Conservation (phyloP, 768 basidiomycete species). For the Ramaria sp. region DNA sequence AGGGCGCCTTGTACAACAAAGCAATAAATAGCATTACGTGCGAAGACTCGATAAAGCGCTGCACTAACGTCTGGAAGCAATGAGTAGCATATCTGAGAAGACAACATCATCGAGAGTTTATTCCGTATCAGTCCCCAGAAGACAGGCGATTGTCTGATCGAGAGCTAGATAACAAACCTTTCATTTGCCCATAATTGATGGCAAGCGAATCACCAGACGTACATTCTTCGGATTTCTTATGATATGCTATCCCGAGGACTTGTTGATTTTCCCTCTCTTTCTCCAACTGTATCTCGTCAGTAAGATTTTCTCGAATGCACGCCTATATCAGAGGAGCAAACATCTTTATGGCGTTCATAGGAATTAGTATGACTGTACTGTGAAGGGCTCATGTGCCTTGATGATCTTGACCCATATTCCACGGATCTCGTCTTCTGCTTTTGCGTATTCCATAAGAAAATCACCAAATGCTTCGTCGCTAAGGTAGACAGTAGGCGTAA, state of each 20-base stretch:
- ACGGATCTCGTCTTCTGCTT: constrained; percentile 5
- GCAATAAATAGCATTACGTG: no score
- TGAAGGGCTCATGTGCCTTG: background rate
- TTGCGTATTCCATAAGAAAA: constrained; percentile 1
- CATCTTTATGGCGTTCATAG: background rate
- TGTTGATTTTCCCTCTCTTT: constrained; percentile 1
- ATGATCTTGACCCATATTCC: constrained; percentile 2
- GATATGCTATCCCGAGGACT: constrained; percentile 4
- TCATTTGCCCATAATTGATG: background rate
- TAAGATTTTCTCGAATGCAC: background rate
- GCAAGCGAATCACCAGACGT: background rate
- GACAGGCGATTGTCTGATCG: background rate
- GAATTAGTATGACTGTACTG: background rate
- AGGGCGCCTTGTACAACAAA: no score
- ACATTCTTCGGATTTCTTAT: constrained; percentile 6
- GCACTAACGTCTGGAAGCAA: no score
- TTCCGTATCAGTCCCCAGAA: background rate
- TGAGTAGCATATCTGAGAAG: background rate
- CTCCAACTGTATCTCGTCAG: background rate
- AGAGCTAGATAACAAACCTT: background rate
- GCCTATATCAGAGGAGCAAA: background rate
- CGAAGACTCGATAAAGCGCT: no score
- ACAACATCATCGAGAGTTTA: background rate
- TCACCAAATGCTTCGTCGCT: constrained; percentile 1
- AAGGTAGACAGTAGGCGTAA: background rate